Percentiles rank a stretch among this genome's conserved stretches.
phyloP scores from a whole-genome alignment of 345 rosid species.

The Populus alba region DNA sequence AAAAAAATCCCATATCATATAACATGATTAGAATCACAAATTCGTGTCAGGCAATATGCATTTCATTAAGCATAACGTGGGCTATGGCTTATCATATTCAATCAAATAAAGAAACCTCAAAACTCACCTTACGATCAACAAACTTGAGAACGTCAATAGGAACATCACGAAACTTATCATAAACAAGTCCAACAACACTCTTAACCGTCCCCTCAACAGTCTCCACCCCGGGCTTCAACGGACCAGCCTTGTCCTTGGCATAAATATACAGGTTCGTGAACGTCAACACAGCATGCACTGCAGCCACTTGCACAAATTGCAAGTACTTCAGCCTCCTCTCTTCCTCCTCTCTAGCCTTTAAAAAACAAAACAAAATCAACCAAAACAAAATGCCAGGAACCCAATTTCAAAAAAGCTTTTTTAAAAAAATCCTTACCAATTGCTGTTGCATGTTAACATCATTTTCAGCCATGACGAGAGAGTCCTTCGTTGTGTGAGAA shows the following conservation, averaged over 20 bases:
- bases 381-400: background rate
- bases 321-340: conserved; percentile 65
- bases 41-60: no score
- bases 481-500: background rate
- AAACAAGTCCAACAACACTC: conserved; percentile 75
- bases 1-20: background rate
- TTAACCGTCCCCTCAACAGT: conserved; percentile 77
- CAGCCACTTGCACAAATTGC: conserved; percentile 76
- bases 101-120: background rate
- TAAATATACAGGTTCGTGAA: conserved; percentile 53
- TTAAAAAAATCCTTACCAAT: conserved; percentile 12
- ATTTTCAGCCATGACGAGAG: conserved; percentile 25
- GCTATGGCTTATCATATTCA: background rate
- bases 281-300: conserved; percentile 50
- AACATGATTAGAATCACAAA: background rate
- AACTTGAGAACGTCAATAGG: conserved; percentile 66
- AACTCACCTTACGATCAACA: conserved; percentile 70
- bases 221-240: conserved; percentile 77
- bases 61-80: no score
- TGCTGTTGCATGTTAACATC: conserved; percentile 15
- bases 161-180: conserved; percentile 58
- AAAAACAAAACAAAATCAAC: background rate
- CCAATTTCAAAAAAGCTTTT: background rate
- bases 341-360: conserved; percentile 19
- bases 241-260: conserved; percentile 82